Base-by-base conservation (phyloP, 495 filamentous ascomycete genomes). In the Penicillium bialowiezense region DNA sequence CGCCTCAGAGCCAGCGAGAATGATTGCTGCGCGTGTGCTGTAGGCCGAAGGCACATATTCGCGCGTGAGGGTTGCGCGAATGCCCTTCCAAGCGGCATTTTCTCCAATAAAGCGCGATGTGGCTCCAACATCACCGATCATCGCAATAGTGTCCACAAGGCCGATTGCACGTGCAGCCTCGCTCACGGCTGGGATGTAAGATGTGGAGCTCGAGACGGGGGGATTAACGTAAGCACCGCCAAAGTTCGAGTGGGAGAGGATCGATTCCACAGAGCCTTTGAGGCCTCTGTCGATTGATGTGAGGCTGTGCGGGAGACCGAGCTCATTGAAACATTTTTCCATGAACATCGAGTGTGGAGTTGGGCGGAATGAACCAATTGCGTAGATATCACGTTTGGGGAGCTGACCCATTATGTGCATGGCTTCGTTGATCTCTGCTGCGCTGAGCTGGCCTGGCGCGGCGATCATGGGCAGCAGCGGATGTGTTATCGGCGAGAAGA, bases 271-370 rank as follows among this genome's bases (percentile, higher is more conserved):
- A 0, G 81, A 77, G 2, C 77, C 82, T 52, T 79, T 84, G 7
- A 77, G 73, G 1, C 81, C 82, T 33, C 85, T 76, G 62, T 91
- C 88, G 13, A 90, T 79, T n/a, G 83, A 84, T 23, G 78, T 81
- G 58, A 91, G 85, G 46, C 83, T 82, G 49, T 93, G 89, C 17
- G 88, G 88, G n/a, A 93, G 72, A 15, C 87, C 86, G 17, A 91
- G 77, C 63, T 93, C 89, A 60, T 93, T 93, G 64, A 93, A 84
- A 58, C 88, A 91, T 60, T 91, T 91, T 58, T 90, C 87, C 70
- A 88, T 90, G 62, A 91, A 92, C 60, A 88, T 84, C 12, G 87
- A 86, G 56, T 90, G 86, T 0, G 86, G 84, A 7, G 81, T 86
- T 3, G 83, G 77, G 18, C 81, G 81, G 36, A 86, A 83, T 18